Percentiles rank a stretch among this genome's conserved stretches.
Evolutionary conservation across 164 flowering plant species (phyloP).

Genomic region (Cinnamomum micranthum): DNA sequence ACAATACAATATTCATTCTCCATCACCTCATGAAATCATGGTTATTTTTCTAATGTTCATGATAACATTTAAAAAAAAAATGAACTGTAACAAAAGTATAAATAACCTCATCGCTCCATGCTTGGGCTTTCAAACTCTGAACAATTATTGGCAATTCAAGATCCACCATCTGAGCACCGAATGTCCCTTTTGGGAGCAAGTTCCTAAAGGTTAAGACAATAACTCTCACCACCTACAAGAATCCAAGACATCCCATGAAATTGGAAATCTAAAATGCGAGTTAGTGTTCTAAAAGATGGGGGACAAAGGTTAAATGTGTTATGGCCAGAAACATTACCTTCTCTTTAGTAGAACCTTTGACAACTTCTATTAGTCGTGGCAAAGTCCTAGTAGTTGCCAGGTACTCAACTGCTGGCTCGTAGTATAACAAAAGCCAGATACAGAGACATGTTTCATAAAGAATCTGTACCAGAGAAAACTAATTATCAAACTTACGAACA

Average conservation of each 20-base stretch:
- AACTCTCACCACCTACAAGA: conserved; percentile 85
- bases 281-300: background rate
- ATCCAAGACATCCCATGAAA: conserved; percentile 4
- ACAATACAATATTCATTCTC: background rate
- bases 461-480: conserved; percentile 46
- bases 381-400: conserved; percentile 79
- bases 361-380: conserved; percentile 78
- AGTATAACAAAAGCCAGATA: conserved; percentile 89
- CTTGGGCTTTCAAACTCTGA: conserved; percentile 88
- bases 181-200: conserved; percentile 76
- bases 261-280: background rate
- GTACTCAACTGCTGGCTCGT: conserved; percentile 87
- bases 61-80: background rate
- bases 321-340: conserved; percentile 45
- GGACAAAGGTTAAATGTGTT: background rate
- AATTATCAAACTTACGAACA: background rate
- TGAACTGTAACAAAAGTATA: conserved; percentile 14
- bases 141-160: conserved; percentile 84
- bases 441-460: conserved; percentile 98
- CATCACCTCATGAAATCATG: no score
- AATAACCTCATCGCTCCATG: conserved; percentile 99
- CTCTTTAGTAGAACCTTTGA: conserved; percentile 89
- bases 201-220: conserved; percentile 77
- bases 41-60: background rate
- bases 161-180: conserved; percentile 95